A percentile compares a stretch with the other conserved stretches of the same genome.
These are phyloP conservation scores for Yamadazyma taylorii DNA, from an alignment of 1,139 yeast species.

Conservation along the genomic window DNA sequence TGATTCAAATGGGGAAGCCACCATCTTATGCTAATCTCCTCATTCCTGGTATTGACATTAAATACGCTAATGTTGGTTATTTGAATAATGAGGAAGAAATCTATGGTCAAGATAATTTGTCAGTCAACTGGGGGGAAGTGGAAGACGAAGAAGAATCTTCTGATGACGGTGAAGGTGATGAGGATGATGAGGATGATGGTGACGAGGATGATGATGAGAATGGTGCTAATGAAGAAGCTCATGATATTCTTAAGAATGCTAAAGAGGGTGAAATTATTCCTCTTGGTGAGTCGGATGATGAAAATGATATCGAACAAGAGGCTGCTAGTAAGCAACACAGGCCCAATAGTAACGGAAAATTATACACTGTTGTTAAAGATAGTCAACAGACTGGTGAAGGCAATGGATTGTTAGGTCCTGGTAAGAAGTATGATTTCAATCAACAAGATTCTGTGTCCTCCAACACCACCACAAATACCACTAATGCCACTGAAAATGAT, in stretches of 20 bases:
- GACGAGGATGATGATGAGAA: conserved; percentile 20
- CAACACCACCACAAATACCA: too few species aligned
- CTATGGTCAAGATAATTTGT: conserved; percentile 20
- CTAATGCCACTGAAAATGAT: conserved; percentile 3
- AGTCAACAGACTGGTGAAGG: conserved; percentile 7
- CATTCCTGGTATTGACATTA: conserved; percentile 54
- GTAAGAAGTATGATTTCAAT: conserved; percentile 22
- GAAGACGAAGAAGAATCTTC: conserved; percentile 34
- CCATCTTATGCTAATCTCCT: conserved; percentile 73
- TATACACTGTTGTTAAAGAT: conserved; percentile 35
- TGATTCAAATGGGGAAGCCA: conserved; percentile 79
- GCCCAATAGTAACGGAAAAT: conserved; percentile 14
- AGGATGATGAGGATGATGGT: conserved; percentile 20
- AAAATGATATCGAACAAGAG: conserved; percentile 16
- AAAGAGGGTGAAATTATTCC: conserved; percentile 20
- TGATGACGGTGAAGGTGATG: conserved; percentile 22
- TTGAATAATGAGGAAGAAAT: conserved; percentile 16
- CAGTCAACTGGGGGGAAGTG: conserved; percentile 45
- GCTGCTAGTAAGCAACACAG: conserved; percentile 8
- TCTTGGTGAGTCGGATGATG: conserved; percentile 18
- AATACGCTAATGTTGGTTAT: conserved; percentile 42
- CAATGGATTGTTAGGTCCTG: conserved; percentile 19
- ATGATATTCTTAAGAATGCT: too few species aligned
- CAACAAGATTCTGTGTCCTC: conserved; percentile 4
- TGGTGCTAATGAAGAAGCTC: conserved; percentile 17